These are phyloP conservation scores for Coleophoma crateriformis DNA, from an alignment of 2,329 filamentous ascomycete genomes.

Conservation along the genomic window DNA sequence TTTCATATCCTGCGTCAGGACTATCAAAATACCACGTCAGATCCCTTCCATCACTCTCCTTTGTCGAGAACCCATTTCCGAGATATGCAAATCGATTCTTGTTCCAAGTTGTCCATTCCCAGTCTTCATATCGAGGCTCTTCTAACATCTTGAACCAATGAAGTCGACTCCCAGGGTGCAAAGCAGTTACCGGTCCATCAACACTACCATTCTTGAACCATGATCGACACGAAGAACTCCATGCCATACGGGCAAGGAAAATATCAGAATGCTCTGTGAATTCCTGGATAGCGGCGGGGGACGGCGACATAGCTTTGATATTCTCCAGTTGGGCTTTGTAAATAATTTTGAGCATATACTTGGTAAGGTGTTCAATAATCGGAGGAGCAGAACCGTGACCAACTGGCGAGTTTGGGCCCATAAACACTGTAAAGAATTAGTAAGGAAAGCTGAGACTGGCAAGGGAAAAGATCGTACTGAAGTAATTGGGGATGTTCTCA, in stretches of 20 bases:
- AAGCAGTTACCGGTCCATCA: constrained; percentile 42
- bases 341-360: constrained; percentile 24
- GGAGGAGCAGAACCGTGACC: constrained; percentile 18
- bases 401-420: constrained; percentile 18
- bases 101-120: constrained; percentile 38
- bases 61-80: constrained; percentile 45
- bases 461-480: neutral
- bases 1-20: neutral
- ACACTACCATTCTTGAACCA: constrained; percentile 44
- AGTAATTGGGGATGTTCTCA: constrained; percentile 2
- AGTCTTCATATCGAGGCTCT: constrained; percentile 48
- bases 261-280: constrained; percentile 39
- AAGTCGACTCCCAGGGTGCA: constrained; percentile 39
- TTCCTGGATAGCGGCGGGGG: constrained; percentile 23
- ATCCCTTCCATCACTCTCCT: constrained; percentile 25
- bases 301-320: constrained; percentile 9
- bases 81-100: constrained; percentile 43
- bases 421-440: neutral
- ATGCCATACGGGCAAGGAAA: constrained; percentile 47
- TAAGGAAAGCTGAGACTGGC: neutral
- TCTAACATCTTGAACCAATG: constrained; percentile 43
- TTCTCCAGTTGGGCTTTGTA: neutral
- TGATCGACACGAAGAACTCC: constrained; percentile 38
- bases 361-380: constrained; percentile 24
- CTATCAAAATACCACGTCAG: neutral